These are phyloP conservation scores for Elongisporangium senticosum DNA, from an alignment of 352 stramenopile species.

Conservation along the genomic window DNA sequence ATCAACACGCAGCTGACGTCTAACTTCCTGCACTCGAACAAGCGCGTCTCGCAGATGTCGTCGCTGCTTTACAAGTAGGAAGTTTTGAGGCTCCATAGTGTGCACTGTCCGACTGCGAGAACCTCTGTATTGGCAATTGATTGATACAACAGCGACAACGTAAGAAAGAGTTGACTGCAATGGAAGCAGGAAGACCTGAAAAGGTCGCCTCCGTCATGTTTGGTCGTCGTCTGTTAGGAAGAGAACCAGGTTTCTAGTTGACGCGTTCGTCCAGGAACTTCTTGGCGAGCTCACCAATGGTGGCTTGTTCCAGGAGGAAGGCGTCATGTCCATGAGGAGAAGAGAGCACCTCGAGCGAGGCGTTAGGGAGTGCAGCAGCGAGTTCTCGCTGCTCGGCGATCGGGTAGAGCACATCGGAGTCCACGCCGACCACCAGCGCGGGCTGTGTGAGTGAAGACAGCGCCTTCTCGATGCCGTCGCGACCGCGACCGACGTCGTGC, in stretches of 20 bases:
- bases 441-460: slow-evolving; percentile 59
- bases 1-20: slow-evolving; percentile 55
- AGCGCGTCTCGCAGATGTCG: slow-evolving; percentile 70
- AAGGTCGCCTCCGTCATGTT: neutral
- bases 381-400: slow-evolving; percentile 90
- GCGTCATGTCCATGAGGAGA: slow-evolving; percentile 94
- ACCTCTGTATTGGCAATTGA: neutral
- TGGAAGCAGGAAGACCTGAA: neutral
- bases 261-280: slow-evolving; percentile 49
- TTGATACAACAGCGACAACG: neutral
- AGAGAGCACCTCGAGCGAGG: slow-evolving; percentile 84
- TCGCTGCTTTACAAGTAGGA: slow-evolving; percentile 78
- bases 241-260: slow-evolving; percentile 5
- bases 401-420: slow-evolving; percentile 95
- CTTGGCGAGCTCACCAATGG: slow-evolving; percentile 69
- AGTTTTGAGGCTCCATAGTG: neutral
- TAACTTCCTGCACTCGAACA: slow-evolving; percentile 66
- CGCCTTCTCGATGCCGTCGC: slow-evolving; percentile 70
- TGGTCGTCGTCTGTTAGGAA: slow-evolving; percentile 1
- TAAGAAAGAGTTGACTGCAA: neutral
- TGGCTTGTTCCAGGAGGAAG: slow-evolving; percentile 95
- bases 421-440: slow-evolving; percentile 90
- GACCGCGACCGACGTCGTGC: slow-evolving; percentile 88
- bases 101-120: neutral
- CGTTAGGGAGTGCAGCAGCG: slow-evolving; percentile 71